Conservation (phyloP, 169 alveolate species). For the Amoebophrya sp. region DNA sequence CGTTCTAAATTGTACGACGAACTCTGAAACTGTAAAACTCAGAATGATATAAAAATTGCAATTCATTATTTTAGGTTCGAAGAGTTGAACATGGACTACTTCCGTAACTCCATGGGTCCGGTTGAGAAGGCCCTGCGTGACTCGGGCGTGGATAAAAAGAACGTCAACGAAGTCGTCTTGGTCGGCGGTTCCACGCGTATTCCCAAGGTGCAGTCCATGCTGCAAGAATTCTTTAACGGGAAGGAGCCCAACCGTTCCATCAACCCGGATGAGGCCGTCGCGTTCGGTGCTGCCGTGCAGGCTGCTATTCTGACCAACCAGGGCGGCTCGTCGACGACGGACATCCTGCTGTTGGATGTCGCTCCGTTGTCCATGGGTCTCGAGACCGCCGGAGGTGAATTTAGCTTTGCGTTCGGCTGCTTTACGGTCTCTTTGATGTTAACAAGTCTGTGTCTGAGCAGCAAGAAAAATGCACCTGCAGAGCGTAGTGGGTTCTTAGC, state of each 20-base stretch:
- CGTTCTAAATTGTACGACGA: too few species aligned
- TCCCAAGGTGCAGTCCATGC: conserved; percentile 35
- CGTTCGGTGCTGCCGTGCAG: conserved; percentile 98
- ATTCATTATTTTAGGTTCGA: conserved; percentile 71
- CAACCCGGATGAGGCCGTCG: conserved; percentile 99
- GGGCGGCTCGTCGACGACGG: conserved; percentile 68
- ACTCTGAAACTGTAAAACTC: too few species aligned
- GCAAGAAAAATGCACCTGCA: too few species aligned
- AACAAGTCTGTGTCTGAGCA: too few species aligned
- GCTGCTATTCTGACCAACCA: conserved; percentile 95
- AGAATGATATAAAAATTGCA: too few species aligned
- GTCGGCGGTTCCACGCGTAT: conserved; percentile 97
- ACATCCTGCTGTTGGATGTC: conserved; percentile 91
- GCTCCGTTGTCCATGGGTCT: conserved; percentile 86
- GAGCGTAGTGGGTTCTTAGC: too few species aligned
- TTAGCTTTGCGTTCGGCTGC: too few species aligned
- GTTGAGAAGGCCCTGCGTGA: conserved; percentile 93
- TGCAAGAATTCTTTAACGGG: conserved; percentile 76
- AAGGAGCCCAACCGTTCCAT: conserved; percentile 91
- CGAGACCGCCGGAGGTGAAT: conserved; percentile 89
- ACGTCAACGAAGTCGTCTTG: conserved; percentile 85
- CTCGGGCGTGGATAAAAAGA: conserved; percentile 54
- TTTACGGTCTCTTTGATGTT: too few species aligned
- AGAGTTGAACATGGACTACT: conserved; percentile 88
- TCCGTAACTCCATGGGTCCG: conserved; percentile 91